phyloP scores from a whole-genome alignment of 768 basidiomycete genomes.

The Cystobasidium tubakii region DNA sequence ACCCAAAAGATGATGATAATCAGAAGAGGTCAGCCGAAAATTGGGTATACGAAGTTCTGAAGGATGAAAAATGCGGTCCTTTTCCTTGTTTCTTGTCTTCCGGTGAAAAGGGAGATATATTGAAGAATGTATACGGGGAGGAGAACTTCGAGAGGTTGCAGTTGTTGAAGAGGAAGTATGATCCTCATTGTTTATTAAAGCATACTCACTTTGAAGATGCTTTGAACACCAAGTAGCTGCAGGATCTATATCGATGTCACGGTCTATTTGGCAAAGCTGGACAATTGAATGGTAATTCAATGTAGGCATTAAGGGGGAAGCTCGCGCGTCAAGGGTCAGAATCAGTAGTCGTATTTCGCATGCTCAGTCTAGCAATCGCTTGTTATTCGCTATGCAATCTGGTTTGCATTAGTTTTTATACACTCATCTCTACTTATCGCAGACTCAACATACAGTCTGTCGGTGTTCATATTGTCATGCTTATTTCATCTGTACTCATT shows the following conservation, averaged over 20 bases:
- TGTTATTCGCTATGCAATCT: too few species aligned
- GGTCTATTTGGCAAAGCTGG: too few species aligned
- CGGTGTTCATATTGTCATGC: too few species aligned
- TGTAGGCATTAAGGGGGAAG: too few species aligned
- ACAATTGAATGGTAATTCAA: too few species aligned
- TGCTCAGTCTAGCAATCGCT: too few species aligned
- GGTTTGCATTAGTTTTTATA: too few species aligned
- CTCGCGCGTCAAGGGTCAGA: too few species aligned
- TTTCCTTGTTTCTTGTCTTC: slow-evolving; percentile 36
- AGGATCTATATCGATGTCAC: background rate
- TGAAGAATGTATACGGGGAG: slow-evolving; percentile 12
- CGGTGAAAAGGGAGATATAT: slow-evolving; percentile 1
- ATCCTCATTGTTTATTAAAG: slow-evolving; percentile 11
- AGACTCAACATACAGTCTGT: too few species aligned
- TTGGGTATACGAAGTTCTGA: slow-evolving; percentile 28
- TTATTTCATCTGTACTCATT: too few species aligned
- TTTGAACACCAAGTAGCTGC: background rate
- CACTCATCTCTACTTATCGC: too few species aligned
- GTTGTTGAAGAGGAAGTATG: slow-evolving; percentile 18
- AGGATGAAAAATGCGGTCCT: slow-evolving; percentile 1
- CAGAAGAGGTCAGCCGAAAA: background rate
- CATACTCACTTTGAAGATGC: slow-evolving; percentile 29
- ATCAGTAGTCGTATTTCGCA: too few species aligned
- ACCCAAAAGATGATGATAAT: slow-evolving; percentile 2
- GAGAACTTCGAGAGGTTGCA: slow-evolving; percentile 25